Evolutionary conservation across 768 basidiomycete genomes (phyloP).

Genomic region (Multifurca ochricompacta): DNA sequence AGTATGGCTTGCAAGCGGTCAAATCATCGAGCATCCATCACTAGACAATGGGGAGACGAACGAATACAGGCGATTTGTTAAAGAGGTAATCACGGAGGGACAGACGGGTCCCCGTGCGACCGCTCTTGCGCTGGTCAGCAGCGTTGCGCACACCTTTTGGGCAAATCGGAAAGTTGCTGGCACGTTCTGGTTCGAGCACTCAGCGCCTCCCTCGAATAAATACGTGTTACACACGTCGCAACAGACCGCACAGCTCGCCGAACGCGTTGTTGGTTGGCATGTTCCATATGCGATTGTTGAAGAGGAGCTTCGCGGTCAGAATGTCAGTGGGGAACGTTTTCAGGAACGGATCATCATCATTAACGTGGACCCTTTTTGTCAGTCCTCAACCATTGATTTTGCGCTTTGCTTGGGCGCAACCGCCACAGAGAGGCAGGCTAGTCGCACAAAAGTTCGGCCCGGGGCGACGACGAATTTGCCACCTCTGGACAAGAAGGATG

Average conservation of each 20-base stretch:
- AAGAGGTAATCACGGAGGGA: slow-evolving; percentile 93
- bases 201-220: slow-evolving; percentile 41
- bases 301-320: slow-evolving; percentile 92
- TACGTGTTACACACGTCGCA: slow-evolving; percentile 61
- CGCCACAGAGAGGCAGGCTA: slow-evolving; percentile 67
- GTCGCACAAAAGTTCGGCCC: slow-evolving; percentile 69
- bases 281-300: slow-evolving; percentile 81
- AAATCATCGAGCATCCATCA: slow-evolving; percentile 79
- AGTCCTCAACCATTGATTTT: slow-evolving; percentile 98
- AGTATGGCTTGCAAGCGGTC: slow-evolving; percentile 89
- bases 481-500: slow-evolving; percentile 93
- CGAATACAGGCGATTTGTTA: slow-evolving; percentile 91
- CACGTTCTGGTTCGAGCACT: slow-evolving; percentile 68
- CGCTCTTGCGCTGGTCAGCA: slow-evolving; percentile 79
- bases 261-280: slow-evolving; percentile 84
- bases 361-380: background rate
- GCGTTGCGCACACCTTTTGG: slow-evolving; percentile 78
- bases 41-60: slow-evolving; percentile 92
- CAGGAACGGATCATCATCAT: background rate
- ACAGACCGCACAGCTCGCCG: slow-evolving; percentile 80
- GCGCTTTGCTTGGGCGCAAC: slow-evolving; percentile 91
- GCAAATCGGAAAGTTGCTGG: slow-evolving; percentile 62
- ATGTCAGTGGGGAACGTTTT: slow-evolving; percentile 48
- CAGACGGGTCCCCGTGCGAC: slow-evolving; percentile 91
- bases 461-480: slow-evolving; percentile 28